Base-by-base conservation (phyloP, 768 basidiomycete genomes). In the Kwoniella pini region DNA sequence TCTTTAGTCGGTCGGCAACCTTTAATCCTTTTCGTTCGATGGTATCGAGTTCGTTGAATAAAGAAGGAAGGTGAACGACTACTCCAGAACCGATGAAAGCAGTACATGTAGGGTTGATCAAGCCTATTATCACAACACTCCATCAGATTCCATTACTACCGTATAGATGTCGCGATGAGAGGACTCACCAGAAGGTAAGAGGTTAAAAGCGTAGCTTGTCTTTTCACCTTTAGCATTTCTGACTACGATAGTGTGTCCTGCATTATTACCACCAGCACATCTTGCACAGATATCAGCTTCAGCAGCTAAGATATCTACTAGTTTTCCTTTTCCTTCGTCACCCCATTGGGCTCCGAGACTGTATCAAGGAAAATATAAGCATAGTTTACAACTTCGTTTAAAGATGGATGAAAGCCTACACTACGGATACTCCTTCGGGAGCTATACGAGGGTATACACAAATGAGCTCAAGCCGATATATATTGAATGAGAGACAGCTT, bases 231-330 rank as follows among this genome's bases (percentile, higher is more conserved):
- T 81, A 44, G 84, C 84, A 61, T 90, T 85, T 45, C 86, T 83
- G 55, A 86, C 90, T 65, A 99, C 88, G 78, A 99, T 97, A 22
- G 96, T 98, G 80, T 99, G 96, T 1, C 96, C 96, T 22, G 96
- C 96, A 77, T 99, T 99, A 82, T 97, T 98, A 11, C 96, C 96
- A 13, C 96, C 96, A 12, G 96, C 96, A 77, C 92, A 97, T 46
- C 96, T 85, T 19, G 93, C 95, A 72, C 94, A 98, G 76, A 98
- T 78, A 79, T 99, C 96, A 60, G 85, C 83, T 42, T 94, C 85
- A 13, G 88, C 90, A 38, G 93, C 85, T 66, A 99, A 84, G 74
- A 99, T 91, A 78, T 99, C 96, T 60, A 96, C 96, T 57, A 99
- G 86, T 81, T 99, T 98, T 26, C 80, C 80, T 62, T 80, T 80